phyloP scores from a whole-genome alignment of 768 basidiomycete species.

The Lentinula boryana region DNA sequence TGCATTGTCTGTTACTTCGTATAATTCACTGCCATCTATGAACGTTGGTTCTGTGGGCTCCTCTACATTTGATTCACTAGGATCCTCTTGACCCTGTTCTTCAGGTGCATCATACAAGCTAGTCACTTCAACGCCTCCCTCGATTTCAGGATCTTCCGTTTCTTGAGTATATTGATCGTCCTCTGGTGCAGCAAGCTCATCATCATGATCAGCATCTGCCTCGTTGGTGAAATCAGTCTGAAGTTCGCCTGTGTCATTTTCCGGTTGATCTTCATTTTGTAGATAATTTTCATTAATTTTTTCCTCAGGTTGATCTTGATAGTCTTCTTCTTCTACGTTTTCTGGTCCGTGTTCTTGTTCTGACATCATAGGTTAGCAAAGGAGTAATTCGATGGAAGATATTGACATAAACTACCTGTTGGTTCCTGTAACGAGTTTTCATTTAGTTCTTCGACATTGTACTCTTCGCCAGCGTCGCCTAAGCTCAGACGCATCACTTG shows the following conservation, averaged over 20 bases:
- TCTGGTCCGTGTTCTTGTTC: conserved; percentile 4
- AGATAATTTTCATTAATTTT: background rate
- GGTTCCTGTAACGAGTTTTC: background rate
- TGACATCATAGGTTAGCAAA: background rate
- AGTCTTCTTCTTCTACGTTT: background rate
- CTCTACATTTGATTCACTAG: background rate
- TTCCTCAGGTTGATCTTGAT: conserved; percentile 6
- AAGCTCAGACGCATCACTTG: conserved; percentile 32
- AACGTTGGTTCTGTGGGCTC: background rate
- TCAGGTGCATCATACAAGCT: background rate
- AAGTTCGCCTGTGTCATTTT: background rate
- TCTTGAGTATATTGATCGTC: conserved; percentile 7
- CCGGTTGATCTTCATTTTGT: background rate
- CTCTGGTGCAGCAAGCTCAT: background rate
- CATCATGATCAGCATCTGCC: background rate
- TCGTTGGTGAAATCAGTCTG: background rate
- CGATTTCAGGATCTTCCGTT: conserved; percentile 3
- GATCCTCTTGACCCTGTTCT: conserved; percentile 9
- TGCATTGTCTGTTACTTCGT: background rate
- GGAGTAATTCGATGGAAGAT: background rate
- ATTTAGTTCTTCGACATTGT: background rate
- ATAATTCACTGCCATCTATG: background rate
- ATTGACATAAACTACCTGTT: background rate
- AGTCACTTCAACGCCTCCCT: background rate
- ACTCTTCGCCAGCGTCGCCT: conserved; percentile 1